These are phyloP conservation scores for Rhododendron kiyosumense DNA, from an alignment of 148 eudicot genomes.

Conservation along the genomic window DNA sequence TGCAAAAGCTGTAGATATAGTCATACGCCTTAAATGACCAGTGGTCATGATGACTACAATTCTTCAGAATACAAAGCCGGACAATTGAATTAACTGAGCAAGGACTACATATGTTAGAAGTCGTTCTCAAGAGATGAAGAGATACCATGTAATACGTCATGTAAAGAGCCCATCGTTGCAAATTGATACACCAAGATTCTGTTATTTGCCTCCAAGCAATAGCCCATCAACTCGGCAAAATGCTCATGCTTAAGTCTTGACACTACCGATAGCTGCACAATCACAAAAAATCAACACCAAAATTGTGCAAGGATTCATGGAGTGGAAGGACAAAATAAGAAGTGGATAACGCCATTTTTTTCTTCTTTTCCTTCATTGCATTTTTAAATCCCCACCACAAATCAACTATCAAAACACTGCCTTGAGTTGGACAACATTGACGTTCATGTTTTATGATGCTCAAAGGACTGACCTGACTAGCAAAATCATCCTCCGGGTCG, in stretches of 20 bases:
- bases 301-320: neutral
- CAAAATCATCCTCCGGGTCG: constrained; percentile 40
- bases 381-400: neutral
- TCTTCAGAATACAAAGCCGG: neutral
- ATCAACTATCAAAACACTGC: neutral
- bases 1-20: neutral
- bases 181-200: constrained; percentile 58
- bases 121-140: neutral
- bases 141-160: constrained; percentile 58
- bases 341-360: neutral
- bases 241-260: constrained; percentile 64
- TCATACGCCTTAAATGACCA: neutral
- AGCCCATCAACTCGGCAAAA: constrained; percentile 59
- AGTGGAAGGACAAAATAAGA: neutral
- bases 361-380: neutral
- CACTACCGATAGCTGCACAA: constrained; percentile 51
- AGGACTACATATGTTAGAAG: neutral
- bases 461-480: constrained; percentile 37
- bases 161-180: constrained; percentile 65
- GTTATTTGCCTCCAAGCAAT: constrained; percentile 56
- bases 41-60: neutral
- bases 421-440: neutral
- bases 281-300: neutral
- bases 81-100: neutral
- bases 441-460: neutral